A percentile compares a stretch with the other conserved stretches of the same genome.
phyloP scores from a whole-genome alignment of 2,329 filamentous ascomycete species.

The Endothia cerciana region DNA sequence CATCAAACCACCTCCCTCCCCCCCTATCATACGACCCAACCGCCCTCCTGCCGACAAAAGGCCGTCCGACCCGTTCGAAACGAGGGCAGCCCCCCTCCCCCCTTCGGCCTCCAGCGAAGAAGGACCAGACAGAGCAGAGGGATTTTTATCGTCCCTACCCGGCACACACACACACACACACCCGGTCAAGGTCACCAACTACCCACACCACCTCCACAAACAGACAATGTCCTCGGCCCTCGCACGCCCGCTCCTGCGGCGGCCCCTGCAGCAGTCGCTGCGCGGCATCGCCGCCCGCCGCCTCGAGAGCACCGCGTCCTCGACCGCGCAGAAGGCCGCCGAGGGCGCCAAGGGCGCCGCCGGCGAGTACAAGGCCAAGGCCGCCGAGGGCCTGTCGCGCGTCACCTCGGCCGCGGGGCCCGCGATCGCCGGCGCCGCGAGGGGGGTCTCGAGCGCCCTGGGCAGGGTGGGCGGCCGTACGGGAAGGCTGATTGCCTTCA shows the following conservation, averaged over 20 bases:
- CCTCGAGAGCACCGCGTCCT: conserved; percentile 63
- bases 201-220: background rate
- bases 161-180: too few species aligned
- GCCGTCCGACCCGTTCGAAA: background rate
- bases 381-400: conserved; percentile 79
- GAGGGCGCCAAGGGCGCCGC: conserved; percentile 46
- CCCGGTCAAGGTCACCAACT: background rate
- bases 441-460: conserved; percentile 67
- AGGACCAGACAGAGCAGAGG: background rate
- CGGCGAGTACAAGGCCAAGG: conserved; percentile 61
- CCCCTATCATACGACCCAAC: conserved; percentile 14
- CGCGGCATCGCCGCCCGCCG: conserved; percentile 51
- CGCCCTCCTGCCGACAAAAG: background rate
- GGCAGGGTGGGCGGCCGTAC: conserved; percentile 82
- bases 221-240: conserved; percentile 27
- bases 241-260: conserved; percentile 30
- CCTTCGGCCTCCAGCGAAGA: background rate
- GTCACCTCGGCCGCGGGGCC: conserved; percentile 81
- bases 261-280: conserved; percentile 18
- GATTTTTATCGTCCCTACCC: background rate
- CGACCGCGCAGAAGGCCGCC: conserved; percentile 47
- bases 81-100: background rate
- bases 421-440: conserved; percentile 73
- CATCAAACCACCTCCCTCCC: conserved; percentile 5
- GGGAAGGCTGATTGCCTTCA: conserved; percentile 74